phyloP scores from a whole-genome alignment of 2,329 filamentous ascomycete genomes.

The Ophiostoma montium region DNA sequence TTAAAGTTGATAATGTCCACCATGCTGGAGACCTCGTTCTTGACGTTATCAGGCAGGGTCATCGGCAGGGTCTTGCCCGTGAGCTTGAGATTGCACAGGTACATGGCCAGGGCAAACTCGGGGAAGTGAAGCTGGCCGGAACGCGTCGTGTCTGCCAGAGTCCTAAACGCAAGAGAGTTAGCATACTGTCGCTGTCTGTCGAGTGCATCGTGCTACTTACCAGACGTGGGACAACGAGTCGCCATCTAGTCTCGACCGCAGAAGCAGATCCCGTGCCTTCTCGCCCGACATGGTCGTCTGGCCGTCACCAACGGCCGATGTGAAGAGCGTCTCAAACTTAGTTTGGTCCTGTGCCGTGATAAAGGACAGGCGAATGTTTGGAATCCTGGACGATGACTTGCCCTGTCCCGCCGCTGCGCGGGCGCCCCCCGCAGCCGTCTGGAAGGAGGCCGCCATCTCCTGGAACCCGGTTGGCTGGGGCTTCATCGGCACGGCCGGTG shows the following conservation, averaged over 20 bases:
- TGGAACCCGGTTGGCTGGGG: constrained; percentile 52
- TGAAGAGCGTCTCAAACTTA: constrained; percentile 96
- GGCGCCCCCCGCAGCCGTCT: constrained; percentile 30
- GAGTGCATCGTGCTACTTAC: constrained; percentile 30
- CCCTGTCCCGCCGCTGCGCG: constrained; percentile 27
- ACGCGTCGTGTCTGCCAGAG: constrained; percentile 86
- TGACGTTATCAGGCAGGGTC: constrained; percentile 66
- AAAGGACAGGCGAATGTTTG: constrained; percentile 87
- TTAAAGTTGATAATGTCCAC: constrained; percentile 98
- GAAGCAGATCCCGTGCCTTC: constrained; percentile 75
- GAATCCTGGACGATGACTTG: constrained; percentile 60
- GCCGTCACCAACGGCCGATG: constrained; percentile 74
- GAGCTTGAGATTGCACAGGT: constrained; percentile 86
- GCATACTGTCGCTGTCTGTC: background rate
- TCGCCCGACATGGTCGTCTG: constrained; percentile 81
- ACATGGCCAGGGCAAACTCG: constrained; percentile 96
- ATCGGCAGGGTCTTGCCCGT: constrained; percentile 71
- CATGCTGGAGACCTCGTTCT: constrained; percentile 98
- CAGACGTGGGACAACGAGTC: constrained; percentile 86
- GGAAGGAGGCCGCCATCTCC: constrained; percentile 54
- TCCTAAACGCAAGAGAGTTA: constrained; percentile 36
- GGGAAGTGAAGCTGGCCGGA: constrained; percentile 93
- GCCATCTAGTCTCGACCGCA: constrained; percentile 79
- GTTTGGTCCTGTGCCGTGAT: constrained; percentile 90
- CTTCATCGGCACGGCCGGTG: constrained; percentile 43